A percentile compares a stretch with the other conserved stretches of the same genome.
Evolutionary conservation across 331 rosid species (phyloP).

Genomic region (Malus hybrid): DNA sequence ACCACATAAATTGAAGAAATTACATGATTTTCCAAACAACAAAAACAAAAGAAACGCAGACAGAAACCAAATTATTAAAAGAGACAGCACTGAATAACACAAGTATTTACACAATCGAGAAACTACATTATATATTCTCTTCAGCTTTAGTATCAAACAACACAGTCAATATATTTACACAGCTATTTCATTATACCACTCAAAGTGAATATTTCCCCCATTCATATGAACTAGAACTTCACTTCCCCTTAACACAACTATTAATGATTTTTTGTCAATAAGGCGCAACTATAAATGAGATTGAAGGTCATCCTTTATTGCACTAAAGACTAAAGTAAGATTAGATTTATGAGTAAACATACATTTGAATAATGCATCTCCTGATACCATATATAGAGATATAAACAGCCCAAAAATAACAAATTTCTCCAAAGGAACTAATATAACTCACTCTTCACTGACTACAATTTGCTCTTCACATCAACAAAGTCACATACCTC

Average conservation of each 20-base stretch:
- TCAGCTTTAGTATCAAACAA: no score
- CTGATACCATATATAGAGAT: not conserved
- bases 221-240: not conserved
- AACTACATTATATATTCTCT: not conserved
- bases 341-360: no score
- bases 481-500: constrained; percentile 41
- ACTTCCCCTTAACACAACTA: not conserved
- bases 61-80: not conserved
- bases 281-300: not conserved
- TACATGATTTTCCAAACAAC: not conserved
- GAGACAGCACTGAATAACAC: not conserved
- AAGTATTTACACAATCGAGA: not conserved
- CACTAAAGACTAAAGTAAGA: not conserved
- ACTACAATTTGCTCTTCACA: not conserved
- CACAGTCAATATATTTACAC: not conserved
- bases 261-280: no score
- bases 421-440: not conserved
- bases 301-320: not conserved
- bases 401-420: not conserved
- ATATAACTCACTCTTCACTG: not conserved
- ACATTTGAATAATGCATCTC: not conserved
- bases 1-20: not conserved
- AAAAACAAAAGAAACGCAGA: not conserved
- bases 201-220: not conserved
- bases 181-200: not conserved